Evolutionary conservation across 257 asterid species (phyloP).

Genomic region (Hygrophila difformis): DNA sequence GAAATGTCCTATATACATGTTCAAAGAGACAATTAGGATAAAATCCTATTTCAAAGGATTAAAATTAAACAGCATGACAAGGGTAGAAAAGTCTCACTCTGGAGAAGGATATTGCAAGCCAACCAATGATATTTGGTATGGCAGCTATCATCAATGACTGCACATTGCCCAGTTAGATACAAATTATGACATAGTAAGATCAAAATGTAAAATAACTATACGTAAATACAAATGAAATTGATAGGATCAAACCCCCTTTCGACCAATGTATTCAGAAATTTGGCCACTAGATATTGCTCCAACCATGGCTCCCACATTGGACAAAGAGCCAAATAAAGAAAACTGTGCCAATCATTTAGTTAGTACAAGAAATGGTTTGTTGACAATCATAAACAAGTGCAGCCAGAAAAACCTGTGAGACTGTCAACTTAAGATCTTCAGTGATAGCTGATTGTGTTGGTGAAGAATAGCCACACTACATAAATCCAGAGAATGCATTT

Average conservation of each 20-base stretch:
- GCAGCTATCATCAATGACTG: slow-evolving; percentile 83
- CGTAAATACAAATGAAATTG: not conserved
- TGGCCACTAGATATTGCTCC: slow-evolving; percentile 99
- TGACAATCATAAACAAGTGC: slow-evolving; percentile 6
- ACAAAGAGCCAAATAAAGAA: slow-evolving; percentile 81
- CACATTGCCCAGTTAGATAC: slow-evolving; percentile 13
- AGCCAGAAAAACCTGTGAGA: slow-evolving; percentile 53
- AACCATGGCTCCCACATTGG: slow-evolving; percentile 97
- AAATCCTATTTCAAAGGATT: slow-evolving; percentile 10
- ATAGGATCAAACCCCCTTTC: slow-evolving; percentile 66
- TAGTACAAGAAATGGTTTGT: slow-evolving; percentile 2
- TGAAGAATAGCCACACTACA: slow-evolving; percentile 79
- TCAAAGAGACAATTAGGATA: not conserved
- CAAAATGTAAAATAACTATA: not conserved
- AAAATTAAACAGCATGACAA: not conserved
- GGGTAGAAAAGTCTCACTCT: slow-evolving; percentile 32
- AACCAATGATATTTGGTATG: slow-evolving; percentile 76
- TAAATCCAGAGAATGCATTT: slow-evolving; percentile 1
- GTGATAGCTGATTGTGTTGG: slow-evolving; percentile 71
- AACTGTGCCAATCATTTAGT: slow-evolving; percentile 42
- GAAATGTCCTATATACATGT: slow-evolving; percentile 49
- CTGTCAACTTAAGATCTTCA: slow-evolving; percentile 61
- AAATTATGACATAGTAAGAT: slow-evolving; percentile 1
- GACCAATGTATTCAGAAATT: slow-evolving; percentile 88
- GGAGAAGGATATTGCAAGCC: slow-evolving; percentile 83